Evolutionary conservation across 176 grass and related monocot species (phyloP), one percentile per base, ranked within the genome.

Genomic region (Aegilops tauschii): DNA sequence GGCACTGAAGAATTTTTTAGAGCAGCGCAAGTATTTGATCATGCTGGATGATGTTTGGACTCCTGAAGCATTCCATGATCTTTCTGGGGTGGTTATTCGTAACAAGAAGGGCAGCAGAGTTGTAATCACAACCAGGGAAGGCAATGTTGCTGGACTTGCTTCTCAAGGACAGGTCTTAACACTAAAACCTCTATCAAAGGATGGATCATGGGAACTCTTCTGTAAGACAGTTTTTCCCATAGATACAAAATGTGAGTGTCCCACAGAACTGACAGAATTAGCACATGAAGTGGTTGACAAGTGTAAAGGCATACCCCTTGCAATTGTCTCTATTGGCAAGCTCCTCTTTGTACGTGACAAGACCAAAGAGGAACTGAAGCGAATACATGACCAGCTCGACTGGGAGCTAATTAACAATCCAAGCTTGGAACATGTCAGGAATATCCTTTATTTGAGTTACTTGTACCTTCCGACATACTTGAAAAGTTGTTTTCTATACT

Each of bases 401-500:
- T 81, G 78, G 78, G 61, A 66, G 16, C 37, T 81, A 65, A 31
- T 3, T 31, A 28, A 81, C 10, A 66, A 81, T 81, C 25, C 37
- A 47, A n/a, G 25, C 12, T 25, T 81, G 4, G 39, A 81, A 30
- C 37, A 81, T 31, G 16, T 81, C 13, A 66, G 61, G 61, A 81
- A 81, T 66, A 49, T 49, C 45, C 45, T 49, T 49, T 49, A 49
- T 49, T 49, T 49, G 39, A 81, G 78, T 29, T 81, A 47, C 39
- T 31, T 81, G 25, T 81, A 81, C 25, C 78, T 81, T 31, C 78
- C 78, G 10, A 65, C 78, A 65, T 66, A 81, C 37, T 49, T 66
- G 61, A 81, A 81, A 47, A 66, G 78, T 66, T 81, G 78, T 20
- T 81, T 81, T 27, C 78, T 81, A 21, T 66, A 81, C 5, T 81